These are phyloP conservation scores for Coemansia javaensis DNA, from an alignment of 192 early-diverging fungal genomes.

Conservation along the genomic window DNA sequence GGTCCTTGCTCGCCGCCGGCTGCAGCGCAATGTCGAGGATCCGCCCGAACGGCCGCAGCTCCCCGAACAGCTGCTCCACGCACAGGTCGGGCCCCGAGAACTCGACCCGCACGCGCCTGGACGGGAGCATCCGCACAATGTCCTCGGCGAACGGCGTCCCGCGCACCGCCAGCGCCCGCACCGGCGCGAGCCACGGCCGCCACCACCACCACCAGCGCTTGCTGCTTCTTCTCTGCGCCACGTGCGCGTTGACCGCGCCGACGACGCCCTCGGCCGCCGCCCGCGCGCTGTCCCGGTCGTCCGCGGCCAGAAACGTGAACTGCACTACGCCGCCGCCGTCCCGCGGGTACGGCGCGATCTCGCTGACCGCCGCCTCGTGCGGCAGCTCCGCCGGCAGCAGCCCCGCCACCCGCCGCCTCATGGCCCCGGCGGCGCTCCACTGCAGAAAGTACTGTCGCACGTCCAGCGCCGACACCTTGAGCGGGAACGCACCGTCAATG, in stretches of 20 bases:
- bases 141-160: conserved; percentile 73
- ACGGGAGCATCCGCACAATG: conserved; percentile 51
- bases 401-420: conserved; percentile 17
- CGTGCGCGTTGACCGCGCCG: conserved; percentile 34
- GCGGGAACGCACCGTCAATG: conserved; percentile 49
- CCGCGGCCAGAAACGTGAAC: conserved; percentile 25
- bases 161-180: conserved; percentile 62
- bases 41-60: conserved; percentile 74
- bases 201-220: conserved; percentile 66
- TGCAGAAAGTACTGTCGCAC: conserved; percentile 40
- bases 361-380: conserved; percentile 17
- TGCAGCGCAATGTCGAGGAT: conserved; percentile 75
- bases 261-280: conserved; percentile 18
- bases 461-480: conserved; percentile 43
- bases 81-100: conserved; percentile 71
- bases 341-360: conserved; percentile 31
- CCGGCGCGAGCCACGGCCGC: conserved; percentile 62
- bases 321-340: conserved; percentile 46
- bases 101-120: conserved; percentile 59
- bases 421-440: conserved; percentile 20
- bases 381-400: conserved; percentile 34
- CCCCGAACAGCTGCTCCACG: conserved; percentile 63
- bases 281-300: conserved; percentile 7
- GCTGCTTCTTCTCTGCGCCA: conserved; percentile 51
- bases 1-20: conserved; percentile 63